Conservation (phyloP, 306 rosid species). For the Lathyrus sativus region DNA sequence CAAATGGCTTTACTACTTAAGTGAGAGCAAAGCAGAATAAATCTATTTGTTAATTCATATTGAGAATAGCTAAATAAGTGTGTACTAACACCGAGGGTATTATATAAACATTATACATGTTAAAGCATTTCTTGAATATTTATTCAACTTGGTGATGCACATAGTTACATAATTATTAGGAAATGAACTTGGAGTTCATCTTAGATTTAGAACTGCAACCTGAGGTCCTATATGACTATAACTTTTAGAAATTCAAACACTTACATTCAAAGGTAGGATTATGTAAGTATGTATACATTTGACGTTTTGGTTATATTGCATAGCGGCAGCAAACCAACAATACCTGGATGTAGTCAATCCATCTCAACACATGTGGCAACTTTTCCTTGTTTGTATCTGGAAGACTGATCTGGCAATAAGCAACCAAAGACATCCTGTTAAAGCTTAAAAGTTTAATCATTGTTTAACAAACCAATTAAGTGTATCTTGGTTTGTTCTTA, state of each 20-base stretch:
- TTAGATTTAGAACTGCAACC: conserved; percentile 16
- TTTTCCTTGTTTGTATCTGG: conserved; percentile 56
- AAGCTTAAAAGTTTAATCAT: conserved; percentile 18
- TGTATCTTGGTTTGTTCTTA: neutral
- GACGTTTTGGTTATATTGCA: neutral
- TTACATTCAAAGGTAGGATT: neutral
- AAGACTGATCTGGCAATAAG: conserved; percentile 69
- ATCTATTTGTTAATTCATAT: neutral
- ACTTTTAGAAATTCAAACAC: neutral
- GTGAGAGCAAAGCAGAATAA: conserved; percentile 12
- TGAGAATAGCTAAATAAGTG: conserved; percentile 23
- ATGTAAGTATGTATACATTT: too few relatives aligned
- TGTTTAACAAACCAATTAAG: conserved; percentile 1
- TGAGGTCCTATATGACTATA: conserved; percentile 1
- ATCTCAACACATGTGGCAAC: conserved; percentile 76
- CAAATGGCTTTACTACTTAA: conserved; percentile 17
- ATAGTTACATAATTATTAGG: conserved; percentile 8
- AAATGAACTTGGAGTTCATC: conserved; percentile 14
- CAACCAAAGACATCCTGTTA: conserved; percentile 45
- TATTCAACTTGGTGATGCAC: conserved; percentile 3
- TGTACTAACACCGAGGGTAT: neutral
- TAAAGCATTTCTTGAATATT: conserved; percentile 7
- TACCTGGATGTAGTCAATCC: conserved; percentile 91
- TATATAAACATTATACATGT: neutral
- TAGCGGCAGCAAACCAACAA: conserved; percentile 4